Evolutionary conservation across 2,329 filamentous ascomycete species (phyloP), one percentile per base, ranked within the genome.

Genomic region (Neopestalotiopsis sp.): DNA sequence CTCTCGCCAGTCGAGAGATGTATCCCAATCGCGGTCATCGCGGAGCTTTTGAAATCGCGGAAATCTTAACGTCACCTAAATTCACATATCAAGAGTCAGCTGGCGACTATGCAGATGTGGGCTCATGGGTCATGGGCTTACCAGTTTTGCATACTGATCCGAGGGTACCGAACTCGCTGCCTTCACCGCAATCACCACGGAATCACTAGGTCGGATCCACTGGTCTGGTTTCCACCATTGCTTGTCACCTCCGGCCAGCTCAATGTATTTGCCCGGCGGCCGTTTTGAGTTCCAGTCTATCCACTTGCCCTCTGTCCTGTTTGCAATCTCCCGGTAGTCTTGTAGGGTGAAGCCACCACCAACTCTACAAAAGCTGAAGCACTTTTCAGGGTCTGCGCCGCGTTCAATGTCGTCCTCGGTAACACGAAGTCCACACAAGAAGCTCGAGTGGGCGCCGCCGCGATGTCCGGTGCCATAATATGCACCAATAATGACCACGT

Each of bases 331-430:
- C 0, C 92, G 90, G 78, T 97, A 98, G 76, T 99, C 96, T 66
- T 92, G 89, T 0, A 90, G 91, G 14, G 89, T 90, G 78, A 98
- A 95, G 0, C 96, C 96, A 66, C 96, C 96, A n/a, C 96, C 96
- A 17, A 99, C 96, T 79, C 96, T 98, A 86, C 95, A 97, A 82
- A 99, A 98, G n/a, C 94, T 97, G 75, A 91, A 93, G 76, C 91
- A 97, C 79, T 94, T 94, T 80, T 93, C 91, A 0, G 90, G 87
- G 70, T 90, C 87, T 5, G 83, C 84, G 2, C 88, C 88, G 2
- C 84, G 82, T 45, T 85, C 82, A 42, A 92, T 86, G 40, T 92
- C 87, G 70, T 91, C 88, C 72, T 92, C 88, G 65, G 94, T 90
- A 1, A 92, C 90, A 34, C 94, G 88, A 9, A 99, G 83, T 0